phyloP scores from a whole-genome alignment of 1,284 basidiomycete genomes.

The Austroboletus niveus region DNA sequence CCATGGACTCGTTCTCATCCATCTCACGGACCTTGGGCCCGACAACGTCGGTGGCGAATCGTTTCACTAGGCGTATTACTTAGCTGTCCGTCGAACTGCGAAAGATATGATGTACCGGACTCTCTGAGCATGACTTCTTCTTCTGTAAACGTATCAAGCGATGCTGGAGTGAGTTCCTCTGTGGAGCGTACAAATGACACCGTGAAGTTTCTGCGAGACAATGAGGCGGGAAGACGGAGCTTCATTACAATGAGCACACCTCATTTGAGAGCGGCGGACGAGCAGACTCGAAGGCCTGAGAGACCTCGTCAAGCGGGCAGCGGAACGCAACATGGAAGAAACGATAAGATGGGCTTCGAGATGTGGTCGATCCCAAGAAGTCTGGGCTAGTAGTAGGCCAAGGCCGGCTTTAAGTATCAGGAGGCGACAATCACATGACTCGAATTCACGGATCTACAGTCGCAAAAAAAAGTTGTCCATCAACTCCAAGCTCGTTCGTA shows the following conservation, averaged over 20 bases:
- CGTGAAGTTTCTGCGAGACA: slow-evolving; percentile 20
- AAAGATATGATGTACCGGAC: slow-evolving; percentile 51
- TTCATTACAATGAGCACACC: slow-evolving; percentile 11
- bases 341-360: no score
- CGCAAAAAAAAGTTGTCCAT: no score
- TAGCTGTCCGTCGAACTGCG: background rate
- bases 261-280: slow-evolving; percentile 1
- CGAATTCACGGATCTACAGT: background rate
- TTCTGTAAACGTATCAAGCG: slow-evolving; percentile 81
- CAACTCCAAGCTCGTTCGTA: no score
- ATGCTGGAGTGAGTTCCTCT: slow-evolving; percentile 41
- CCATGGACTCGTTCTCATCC: slow-evolving; percentile 98
- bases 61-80: slow-evolving; percentile 54
- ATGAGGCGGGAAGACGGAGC: slow-evolving; percentile 7
- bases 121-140: slow-evolving; percentile 92
- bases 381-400: no score
- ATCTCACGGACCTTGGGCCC: slow-evolving; percentile 92
- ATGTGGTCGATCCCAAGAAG: no score
- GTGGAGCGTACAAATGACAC: slow-evolving; percentile 14
- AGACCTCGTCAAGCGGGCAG: slow-evolving; percentile 17
- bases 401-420: background rate
- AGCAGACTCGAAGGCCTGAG: slow-evolving; percentile 1
- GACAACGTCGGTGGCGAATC: slow-evolving; percentile 88
- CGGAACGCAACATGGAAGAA: slow-evolving; percentile 15
- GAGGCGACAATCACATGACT: slow-evolving; percentile 16